phyloP scores from a whole-genome alignment of 495 filamentous ascomycete genomes.

The Lasiosphaeris hirsuta region DNA sequence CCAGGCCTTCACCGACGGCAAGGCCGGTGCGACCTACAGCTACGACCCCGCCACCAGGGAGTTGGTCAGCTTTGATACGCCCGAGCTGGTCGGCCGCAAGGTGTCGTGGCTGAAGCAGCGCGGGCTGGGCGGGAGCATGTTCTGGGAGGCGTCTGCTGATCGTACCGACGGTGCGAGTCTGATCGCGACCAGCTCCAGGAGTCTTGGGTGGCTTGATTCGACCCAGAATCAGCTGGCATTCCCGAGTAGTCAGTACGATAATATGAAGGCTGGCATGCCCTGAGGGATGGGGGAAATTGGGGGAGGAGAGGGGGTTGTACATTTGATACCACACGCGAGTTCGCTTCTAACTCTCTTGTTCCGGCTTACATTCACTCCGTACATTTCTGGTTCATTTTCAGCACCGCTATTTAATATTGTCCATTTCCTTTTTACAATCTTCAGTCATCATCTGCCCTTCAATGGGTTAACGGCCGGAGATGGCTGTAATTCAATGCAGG shows the following conservation, averaged over 20 bases:
- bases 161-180: constrained; percentile 57
- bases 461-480: too few relatives aligned
- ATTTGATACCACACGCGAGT: too few relatives aligned
- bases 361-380: too few relatives aligned
- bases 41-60: constrained; percentile 57
- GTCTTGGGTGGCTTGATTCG: constrained; percentile 36
- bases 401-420: too few relatives aligned
- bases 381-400: too few relatives aligned
- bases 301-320: not conserved
- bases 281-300: not conserved
- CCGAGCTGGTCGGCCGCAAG: constrained; percentile 59
- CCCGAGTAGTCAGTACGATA: constrained; percentile 42
- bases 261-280: constrained; percentile 28
- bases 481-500: too few relatives aligned
- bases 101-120: constrained; percentile 58
- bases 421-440: too few relatives aligned
- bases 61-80: constrained; percentile 74
- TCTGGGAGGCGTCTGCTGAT: constrained; percentile 85
- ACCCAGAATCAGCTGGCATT: constrained; percentile 38
- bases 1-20: not conserved
- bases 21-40: constrained; percentile 60
- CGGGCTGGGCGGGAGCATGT: constrained; percentile 79
- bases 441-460: too few relatives aligned
- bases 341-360: too few relatives aligned
- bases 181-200: constrained; percentile 50